Conservation (phyloP, 257 asterid species). For the Solanum etuberosum region DNA sequence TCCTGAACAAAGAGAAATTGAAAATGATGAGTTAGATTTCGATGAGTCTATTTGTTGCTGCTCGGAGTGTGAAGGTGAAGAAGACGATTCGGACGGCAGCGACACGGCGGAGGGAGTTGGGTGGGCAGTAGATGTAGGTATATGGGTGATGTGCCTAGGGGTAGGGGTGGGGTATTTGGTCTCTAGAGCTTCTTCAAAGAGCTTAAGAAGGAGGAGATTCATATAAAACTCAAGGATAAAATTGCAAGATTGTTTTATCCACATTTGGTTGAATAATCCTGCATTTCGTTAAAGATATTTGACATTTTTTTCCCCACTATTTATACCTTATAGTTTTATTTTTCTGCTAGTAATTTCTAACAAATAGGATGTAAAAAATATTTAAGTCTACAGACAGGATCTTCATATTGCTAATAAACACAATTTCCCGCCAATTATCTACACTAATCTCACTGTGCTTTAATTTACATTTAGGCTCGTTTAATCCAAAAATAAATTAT, state of each 20-base stretch:
- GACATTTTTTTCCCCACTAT: no score
- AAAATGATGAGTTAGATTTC: constrained; percentile 17
- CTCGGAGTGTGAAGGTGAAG: constrained; percentile 23
- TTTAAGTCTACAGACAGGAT: background rate
- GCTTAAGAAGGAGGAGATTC: constrained; percentile 14
- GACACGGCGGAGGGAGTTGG: constrained; percentile 24
- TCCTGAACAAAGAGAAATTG: constrained; percentile 56
- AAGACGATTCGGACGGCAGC: background rate
- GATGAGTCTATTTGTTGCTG: constrained; percentile 30
- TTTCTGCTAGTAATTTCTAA: background rate
- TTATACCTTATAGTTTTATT: no score
- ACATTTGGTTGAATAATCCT: no score
- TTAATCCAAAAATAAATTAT: background rate
- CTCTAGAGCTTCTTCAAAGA: constrained; percentile 37
- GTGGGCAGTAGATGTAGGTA: constrained; percentile 80
- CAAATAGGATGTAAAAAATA: background rate
- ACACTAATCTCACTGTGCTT: background rate
- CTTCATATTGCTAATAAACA: background rate
- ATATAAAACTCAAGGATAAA: background rate
- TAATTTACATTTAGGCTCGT: background rate
- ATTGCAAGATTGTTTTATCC: no score
- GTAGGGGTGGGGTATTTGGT: constrained; percentile 68
- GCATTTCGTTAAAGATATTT: no score
- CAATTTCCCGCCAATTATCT: background rate
- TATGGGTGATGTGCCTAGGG: constrained; percentile 70